Evolutionary conservation across 768 basidiomycete genomes (phyloP), one percentile per base, ranked within the genome.

Genomic region (Calocera cornea): DNA sequence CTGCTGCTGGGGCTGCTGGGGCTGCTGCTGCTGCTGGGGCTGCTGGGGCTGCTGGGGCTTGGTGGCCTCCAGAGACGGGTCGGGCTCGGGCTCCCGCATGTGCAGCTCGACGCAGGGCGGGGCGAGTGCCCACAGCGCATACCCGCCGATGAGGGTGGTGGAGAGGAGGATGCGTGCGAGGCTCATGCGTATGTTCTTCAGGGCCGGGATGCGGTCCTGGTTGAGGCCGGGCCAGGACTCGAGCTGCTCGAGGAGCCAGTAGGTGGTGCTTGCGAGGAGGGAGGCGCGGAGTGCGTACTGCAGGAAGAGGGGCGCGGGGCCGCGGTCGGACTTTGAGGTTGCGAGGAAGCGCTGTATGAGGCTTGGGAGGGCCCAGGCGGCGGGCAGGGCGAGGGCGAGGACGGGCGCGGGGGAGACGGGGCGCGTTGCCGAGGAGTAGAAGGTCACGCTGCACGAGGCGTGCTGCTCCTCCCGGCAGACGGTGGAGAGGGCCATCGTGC

Each of bases 401-500:
- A 88, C 82, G 34, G 80, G 77, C 1, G 78, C 63, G 0, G 91
- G 88, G 0, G 91, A 85, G 1, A 86, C 79, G 7, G 89, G 85
- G 0, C 86, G 77, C 10, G 87, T 82, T 0, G 87, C 84, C 0
- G 89, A 88, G 0, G 86, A 79, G 74, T 90, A 97, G 79, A 95
- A 98, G 0, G 95, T 95, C 66, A 94, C 88, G 69, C 83, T 80
- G 74, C 97, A 99, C 33, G 49, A 65, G 0, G 92, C 87, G 41
- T 90, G 87, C 76, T 97, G 95, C 74, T 98, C 95, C 75, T 99
- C 95, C 69, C 97, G 81, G 73, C 95, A 98, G 10, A 93, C 84
- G 0, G 94, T 95, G 74, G 89, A 91, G 60, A 84, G 77, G 0
- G 87, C 83, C 77, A 92, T 88, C n/a, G 90, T 73, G 8, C 95